phyloP scores from a whole-genome alignment of 345 rosid genomes.

The Pelargonium nanum region DNA sequence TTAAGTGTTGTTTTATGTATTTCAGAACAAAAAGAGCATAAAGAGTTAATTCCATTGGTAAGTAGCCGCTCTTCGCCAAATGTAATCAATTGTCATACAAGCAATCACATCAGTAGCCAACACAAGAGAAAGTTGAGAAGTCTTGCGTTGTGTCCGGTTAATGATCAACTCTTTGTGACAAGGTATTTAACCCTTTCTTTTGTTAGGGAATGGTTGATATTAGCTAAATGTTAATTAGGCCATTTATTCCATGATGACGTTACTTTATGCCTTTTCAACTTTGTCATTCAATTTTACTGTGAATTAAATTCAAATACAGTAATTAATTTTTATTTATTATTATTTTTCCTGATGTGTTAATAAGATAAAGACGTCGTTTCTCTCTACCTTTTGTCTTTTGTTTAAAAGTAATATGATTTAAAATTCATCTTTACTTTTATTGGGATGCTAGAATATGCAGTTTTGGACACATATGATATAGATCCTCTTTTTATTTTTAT shows the following conservation, averaged over 20 bases:
- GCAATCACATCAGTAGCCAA: conserved; percentile 70
- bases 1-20: conserved; percentile 11
- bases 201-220: background rate
- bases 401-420: background rate
- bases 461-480: background rate
- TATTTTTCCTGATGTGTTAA: too few relatives aligned
- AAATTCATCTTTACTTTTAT: background rate
- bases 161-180: conserved; percentile 75
- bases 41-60: conserved; percentile 62
- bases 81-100: conserved; percentile 40
- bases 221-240: too few relatives aligned
- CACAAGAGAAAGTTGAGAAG: conserved; percentile 91
- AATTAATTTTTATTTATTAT: too few relatives aligned
- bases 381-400: background rate
- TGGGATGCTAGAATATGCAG: background rate
- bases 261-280: background rate
- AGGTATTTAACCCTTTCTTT: conserved; percentile 31
- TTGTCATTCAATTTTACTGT: background rate
- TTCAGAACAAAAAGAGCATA: conserved; percentile 66
- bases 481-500: background rate
- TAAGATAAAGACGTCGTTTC: background rate
- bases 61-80: conserved; percentile 40
- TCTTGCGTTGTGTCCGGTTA: conserved; percentile 58
- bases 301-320: background rate
- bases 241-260: too few relatives aligned